Evolutionary conservation across 2,329 filamentous ascomycete genomes (phyloP).

Genomic region (Ceratocystis destructans): DNA sequence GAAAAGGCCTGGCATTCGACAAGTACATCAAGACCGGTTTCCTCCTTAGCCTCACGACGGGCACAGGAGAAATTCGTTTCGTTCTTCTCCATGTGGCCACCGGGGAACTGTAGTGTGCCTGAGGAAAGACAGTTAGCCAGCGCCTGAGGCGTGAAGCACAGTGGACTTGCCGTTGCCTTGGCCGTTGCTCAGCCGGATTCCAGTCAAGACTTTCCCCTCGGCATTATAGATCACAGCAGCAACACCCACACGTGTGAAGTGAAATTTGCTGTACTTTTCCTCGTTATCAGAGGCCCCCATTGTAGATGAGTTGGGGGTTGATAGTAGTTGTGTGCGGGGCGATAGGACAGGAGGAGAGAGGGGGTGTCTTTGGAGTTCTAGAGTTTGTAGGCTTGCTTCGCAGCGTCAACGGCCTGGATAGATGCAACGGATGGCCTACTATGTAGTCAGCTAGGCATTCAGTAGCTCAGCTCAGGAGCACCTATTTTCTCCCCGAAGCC

Average conservation of each 20-base stretch:
- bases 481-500: too few relatives aligned
- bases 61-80: constrained; percentile 52
- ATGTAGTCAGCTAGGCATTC: too few relatives aligned
- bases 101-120: constrained; percentile 55
- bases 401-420: too few relatives aligned
- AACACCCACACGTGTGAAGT: constrained; percentile 35
- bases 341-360: not conserved
- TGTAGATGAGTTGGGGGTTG: not conserved
- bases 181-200: constrained; percentile 33
- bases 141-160: not conserved
- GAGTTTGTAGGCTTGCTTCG: too few relatives aligned
- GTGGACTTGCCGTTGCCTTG: constrained; percentile 34
- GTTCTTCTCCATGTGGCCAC: constrained; percentile 59
- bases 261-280: constrained; percentile 15
- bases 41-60: constrained; percentile 53
- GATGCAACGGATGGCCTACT: too few relatives aligned
- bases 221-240: constrained; percentile 33
- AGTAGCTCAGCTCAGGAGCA: too few relatives aligned
- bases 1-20: constrained; percentile 25
- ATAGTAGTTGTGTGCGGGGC: not conserved
- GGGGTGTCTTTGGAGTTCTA: too few relatives aligned
- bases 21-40: constrained; percentile 49
- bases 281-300: not conserved
- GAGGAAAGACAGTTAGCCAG: not conserved
- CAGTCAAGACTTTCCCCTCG: constrained; percentile 34